A percentile compares a stretch with the other conserved stretches of the same genome.
phyloP scores from a whole-genome alignment of 1,284 basidiomycete species.

The Athelia psychrophila region DNA sequence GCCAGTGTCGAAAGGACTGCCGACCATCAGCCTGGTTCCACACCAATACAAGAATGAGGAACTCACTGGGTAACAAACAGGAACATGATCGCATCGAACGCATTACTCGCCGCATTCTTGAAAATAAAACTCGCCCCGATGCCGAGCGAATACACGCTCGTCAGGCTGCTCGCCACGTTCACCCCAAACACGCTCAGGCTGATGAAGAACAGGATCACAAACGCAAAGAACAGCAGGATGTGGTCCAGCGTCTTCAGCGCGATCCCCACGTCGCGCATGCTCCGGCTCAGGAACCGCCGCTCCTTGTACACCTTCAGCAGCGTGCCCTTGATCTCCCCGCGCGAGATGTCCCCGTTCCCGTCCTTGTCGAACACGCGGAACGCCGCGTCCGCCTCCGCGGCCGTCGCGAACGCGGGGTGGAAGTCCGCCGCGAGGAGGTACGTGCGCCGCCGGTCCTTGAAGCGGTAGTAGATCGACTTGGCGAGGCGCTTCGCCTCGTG shows the following conservation, averaged over 20 bases:
- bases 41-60: conserved; percentile 1
- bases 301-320: conserved; percentile 76
- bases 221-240: conserved; percentile 60
- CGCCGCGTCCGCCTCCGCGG: conserved; percentile 56
- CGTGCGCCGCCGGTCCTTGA: conserved; percentile 50
- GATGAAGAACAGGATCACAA: conserved; percentile 69
- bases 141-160: conserved; percentile 65
- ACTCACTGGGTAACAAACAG: conserved; percentile 76
- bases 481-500: conserved; percentile 75
- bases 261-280: conserved; percentile 68
- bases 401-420: conserved; percentile 61
- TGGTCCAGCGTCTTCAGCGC: conserved; percentile 62
- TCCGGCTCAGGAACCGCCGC: conserved; percentile 64
- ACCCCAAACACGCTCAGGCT: conserved; percentile 70
- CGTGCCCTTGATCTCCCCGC: conserved; percentile 71
- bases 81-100: conserved; percentile 78
- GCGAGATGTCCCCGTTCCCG: conserved; percentile 77
- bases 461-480: conserved; percentile 61
- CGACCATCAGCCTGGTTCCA: conserved; percentile 15
- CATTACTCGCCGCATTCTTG: conserved; percentile 64
- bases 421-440: conserved; percentile 73
- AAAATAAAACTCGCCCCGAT: conserved; percentile 77
- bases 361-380: conserved; percentile 79
- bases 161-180: conserved; percentile 55
- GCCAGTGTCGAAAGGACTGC: conserved; percentile 73